These are phyloP conservation scores for Linnemannia exigua DNA, from an alignment of 192 early-diverging fungal genomes.

Conservation along the genomic window DNA sequence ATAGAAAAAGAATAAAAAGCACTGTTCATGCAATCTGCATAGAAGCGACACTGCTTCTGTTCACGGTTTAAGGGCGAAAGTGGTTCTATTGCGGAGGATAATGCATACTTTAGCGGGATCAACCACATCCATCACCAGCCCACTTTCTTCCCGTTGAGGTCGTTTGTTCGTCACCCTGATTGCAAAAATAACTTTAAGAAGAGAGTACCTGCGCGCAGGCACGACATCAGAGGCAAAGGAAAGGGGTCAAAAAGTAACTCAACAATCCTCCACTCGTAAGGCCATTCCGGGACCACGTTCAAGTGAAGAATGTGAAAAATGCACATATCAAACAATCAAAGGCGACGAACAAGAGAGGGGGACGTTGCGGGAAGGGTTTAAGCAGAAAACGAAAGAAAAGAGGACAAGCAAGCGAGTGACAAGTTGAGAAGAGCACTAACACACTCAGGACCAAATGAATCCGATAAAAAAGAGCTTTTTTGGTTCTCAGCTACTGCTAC, in stretches of 20 bases:
- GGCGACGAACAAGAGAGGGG: neutral
- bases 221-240: neutral
- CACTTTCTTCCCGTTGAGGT: too few relatives aligned
- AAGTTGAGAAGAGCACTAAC: neutral
- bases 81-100: too few relatives aligned
- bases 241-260: neutral
- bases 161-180: too few relatives aligned
- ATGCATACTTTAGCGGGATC: too few relatives aligned
- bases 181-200: neutral
- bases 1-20: too few relatives aligned
- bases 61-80: too few relatives aligned
- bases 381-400: neutral
- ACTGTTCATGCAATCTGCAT: too few relatives aligned
- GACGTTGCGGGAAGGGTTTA: neutral
- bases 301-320: neutral
- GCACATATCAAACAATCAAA: neutral
- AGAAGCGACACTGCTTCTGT: too few relatives aligned
- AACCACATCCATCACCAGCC: too few relatives aligned
- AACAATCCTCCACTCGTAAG: neutral
- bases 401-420: neutral
- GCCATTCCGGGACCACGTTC: neutral
- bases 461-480: slow-evolving; percentile 4
- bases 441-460: neutral
- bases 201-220: neutral
- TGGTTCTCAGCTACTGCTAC: slow-evolving; percentile 10